Percentiles rank a stretch among this genome's conserved stretches.
phyloP scores from a whole-genome alignment of 2,329 filamentous ascomycete species.

The Beauveria pseudobassiana region DNA sequence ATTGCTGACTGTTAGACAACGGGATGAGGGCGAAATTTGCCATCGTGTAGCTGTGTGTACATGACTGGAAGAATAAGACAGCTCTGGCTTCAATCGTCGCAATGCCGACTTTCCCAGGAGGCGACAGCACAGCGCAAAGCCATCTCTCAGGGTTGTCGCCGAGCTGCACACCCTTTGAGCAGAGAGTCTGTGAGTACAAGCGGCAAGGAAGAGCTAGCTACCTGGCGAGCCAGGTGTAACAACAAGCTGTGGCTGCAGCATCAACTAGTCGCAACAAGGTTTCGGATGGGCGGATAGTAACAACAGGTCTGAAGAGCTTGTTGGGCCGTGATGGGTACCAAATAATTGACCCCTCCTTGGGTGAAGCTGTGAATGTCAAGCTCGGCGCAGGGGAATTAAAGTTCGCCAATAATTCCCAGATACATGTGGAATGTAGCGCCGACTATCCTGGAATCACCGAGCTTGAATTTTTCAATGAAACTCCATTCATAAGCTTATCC shows the following conservation, averaged over 20 bases:
- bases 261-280: background rate
- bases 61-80: background rate
- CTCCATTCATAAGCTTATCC: background rate
- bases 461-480: background rate
- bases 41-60: background rate
- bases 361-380: background rate
- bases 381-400: background rate
- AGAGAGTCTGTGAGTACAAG: background rate
- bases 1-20: slow-evolving; percentile 15
- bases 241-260: background rate
- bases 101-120: background rate
- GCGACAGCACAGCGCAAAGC: background rate
- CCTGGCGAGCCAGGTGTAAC: background rate
- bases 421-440: background rate
- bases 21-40: background rate
- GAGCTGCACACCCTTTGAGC: background rate
- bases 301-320: background rate
- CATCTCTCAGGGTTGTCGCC: background rate
- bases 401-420: background rate
- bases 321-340: background rate
- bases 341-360: background rate
- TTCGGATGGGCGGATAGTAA: background rate
- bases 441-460: no score
- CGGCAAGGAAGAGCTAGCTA: background rate
- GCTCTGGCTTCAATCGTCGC: background rate